A percentile compares a stretch with the other conserved stretches of the same genome.
Conservation (phyloP, 495 filamentous ascomycete genomes). For the Annulohypoxylon stygium region DNA sequence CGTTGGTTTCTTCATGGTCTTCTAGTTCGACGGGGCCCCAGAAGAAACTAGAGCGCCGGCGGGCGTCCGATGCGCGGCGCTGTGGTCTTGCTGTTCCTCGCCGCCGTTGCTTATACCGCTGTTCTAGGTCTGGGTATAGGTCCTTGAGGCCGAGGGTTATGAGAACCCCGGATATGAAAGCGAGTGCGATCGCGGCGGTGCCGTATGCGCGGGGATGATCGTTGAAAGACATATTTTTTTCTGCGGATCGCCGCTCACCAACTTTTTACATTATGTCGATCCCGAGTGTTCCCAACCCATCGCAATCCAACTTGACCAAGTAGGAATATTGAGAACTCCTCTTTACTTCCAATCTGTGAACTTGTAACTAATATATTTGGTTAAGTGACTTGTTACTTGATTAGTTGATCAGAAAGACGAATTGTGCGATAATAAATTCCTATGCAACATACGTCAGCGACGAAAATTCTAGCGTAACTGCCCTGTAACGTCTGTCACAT, state of each 20-base stretch:
- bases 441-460: conserved; percentile 4
- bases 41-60: conserved; percentile 54
- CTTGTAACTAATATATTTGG: conserved; percentile 24
- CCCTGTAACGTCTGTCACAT: background rate
- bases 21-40: conserved; percentile 63
- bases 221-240: conserved; percentile 66
- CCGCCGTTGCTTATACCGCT: conserved; percentile 64
- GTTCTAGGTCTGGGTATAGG: conserved; percentile 76
- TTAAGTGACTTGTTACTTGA: conserved; percentile 28
- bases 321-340: background rate
- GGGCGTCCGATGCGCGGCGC: conserved; percentile 16
- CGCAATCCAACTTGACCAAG: background rate
- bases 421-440: background rate
- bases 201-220: conserved; percentile 68
- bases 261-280: background rate
- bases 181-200: conserved; percentile 71
- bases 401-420: conserved; percentile 8
- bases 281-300: conserved; percentile 18
- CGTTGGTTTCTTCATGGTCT: conserved; percentile 61
- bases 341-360: background rate
- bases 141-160: conserved; percentile 81
- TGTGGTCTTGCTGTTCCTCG: conserved; percentile 32
- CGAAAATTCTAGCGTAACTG: conserved; percentile 10
- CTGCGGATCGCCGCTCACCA: background rate
- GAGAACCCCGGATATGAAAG: conserved; percentile 79